phyloP scores from a whole-genome alignment of 129 eudicot genomes.

The Daucus carota region DH1_v3.0 NC_030387.2:5375001-5375500 shows the following conservation, averaged over 20 bases:
- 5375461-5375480: not conserved
- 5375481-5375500: constrained; percentile 51
- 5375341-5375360: not conserved
- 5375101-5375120: not conserved
- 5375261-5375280: too few relatives aligned
- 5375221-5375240: too few relatives aligned
- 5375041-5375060: constrained; percentile 72
- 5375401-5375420: not conserved
- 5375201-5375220: too few relatives aligned
- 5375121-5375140: not conserved
- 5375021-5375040: constrained; percentile 77
- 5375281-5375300: not conserved
- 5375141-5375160: not conserved
- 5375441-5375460: not conserved
- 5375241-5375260: not conserved
- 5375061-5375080: constrained; percentile 90
- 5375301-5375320: too few relatives aligned
- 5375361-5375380: too few relatives aligned
- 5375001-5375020: constrained; percentile 84
- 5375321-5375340: not conserved
- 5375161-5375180: too few relatives aligned
- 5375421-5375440: not conserved
- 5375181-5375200: too few relatives aligned
- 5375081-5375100: constrained; percentile 98
- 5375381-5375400: not conserved